Percentiles rank a stretch among this genome's conserved stretches.
Conservation (phyloP, 164 flowering plant species). For the Vitis rotundifolia region DNA sequence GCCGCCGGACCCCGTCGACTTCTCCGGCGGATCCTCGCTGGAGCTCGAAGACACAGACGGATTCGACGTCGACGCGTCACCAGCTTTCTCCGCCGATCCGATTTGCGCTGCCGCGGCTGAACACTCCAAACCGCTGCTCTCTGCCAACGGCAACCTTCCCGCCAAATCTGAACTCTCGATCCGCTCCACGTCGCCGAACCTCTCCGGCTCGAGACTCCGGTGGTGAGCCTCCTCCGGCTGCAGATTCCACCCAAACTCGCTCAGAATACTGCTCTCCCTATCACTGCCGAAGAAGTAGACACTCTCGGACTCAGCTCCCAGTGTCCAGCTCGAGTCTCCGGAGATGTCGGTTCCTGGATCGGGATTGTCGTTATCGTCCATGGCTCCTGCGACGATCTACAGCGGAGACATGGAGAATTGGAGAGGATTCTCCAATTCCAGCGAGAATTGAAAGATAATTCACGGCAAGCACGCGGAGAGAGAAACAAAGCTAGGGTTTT, state of each 20-base stretch:
- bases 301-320: constrained; percentile 25
- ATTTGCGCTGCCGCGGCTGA: constrained; percentile 9
- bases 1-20: constrained; percentile 48
- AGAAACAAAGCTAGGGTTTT: constrained; percentile 25
- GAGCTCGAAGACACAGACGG: constrained; percentile 68
- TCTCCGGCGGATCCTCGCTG: constrained; percentile 65
- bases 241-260: constrained; percentile 58
- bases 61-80: constrained; percentile 28
- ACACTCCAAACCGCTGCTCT: constrained; percentile 1
- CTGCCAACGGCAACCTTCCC: constrained; percentile 11
- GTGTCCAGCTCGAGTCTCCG: constrained; percentile 35
- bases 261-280: constrained; percentile 37
- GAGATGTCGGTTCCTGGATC: constrained; percentile 26
- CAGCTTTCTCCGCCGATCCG: constrained; percentile 13
- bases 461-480: constrained; percentile 7
- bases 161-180: constrained; percentile 20
- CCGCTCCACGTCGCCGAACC: constrained; percentile 17
- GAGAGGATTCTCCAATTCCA: not conserved
- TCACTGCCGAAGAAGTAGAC: constrained; percentile 35
- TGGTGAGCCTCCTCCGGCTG: constrained; percentile 11
- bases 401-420: not conserved
- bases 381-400: not conserved
- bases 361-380: constrained; percentile 31
- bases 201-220: not conserved
- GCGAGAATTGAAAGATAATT: constrained; percentile 4